phyloP scores from a whole-genome alignment of 345 rosid genomes.

The Triadica sebifera region DNA sequence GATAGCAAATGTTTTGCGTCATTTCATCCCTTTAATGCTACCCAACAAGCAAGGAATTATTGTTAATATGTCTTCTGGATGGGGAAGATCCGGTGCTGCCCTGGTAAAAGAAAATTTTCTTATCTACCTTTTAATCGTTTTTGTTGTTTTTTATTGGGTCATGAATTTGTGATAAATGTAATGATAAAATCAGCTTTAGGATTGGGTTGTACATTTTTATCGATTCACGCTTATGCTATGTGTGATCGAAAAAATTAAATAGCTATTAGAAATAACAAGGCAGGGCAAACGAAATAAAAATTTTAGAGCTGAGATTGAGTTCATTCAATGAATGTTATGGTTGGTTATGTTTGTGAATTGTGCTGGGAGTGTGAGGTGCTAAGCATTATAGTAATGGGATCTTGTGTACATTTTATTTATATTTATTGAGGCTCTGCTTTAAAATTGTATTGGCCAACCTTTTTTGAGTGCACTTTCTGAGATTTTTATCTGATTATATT shows the following conservation, averaged over 20 bases:
- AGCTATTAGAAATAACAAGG: no score
- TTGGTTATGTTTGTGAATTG: neutral
- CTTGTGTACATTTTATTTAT: no score
- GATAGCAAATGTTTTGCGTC: conserved; percentile 74
- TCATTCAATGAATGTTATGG: neutral
- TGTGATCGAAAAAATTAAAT: no score
- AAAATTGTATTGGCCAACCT: neutral
- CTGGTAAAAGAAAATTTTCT: conserved; percentile 51
- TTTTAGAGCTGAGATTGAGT: neutral
- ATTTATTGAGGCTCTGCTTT: no score
- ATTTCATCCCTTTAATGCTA: conserved; percentile 85
- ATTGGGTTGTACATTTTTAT: neutral
- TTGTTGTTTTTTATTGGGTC: neutral
- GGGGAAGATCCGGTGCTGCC: conserved; percentile 98
- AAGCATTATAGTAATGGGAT: neutral
- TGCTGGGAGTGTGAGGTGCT: neutral
- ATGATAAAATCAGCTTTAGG: neutral
- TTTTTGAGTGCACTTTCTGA: neutral
- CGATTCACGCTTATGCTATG: no score
- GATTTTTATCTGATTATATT: neutral
- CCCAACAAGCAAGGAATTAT: conserved; percentile 76
- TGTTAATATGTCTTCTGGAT: conserved; percentile 91
- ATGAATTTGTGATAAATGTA: neutral
- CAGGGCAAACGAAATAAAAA: no score
- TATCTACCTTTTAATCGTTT: neutral